Evolutionary conservation across 192 early-diverging fungal species (phyloP).

Genomic region (Chytriomyces sp.): DNA sequence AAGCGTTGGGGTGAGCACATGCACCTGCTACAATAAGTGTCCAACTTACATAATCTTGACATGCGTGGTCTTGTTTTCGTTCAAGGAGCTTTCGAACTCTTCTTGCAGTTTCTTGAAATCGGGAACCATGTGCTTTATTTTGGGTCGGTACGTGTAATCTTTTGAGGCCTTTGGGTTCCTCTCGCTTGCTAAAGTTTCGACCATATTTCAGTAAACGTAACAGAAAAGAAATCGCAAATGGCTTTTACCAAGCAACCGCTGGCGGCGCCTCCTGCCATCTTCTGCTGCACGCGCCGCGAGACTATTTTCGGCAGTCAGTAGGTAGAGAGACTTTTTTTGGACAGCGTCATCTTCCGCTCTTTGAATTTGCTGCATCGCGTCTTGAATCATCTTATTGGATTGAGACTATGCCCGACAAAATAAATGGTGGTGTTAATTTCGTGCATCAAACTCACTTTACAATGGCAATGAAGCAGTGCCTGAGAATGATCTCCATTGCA

Average conservation of each 20-base stretch:
- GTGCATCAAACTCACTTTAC: conserved; percentile 20
- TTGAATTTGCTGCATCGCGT: conserved; percentile 4
- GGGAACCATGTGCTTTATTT: conserved; percentile 21
- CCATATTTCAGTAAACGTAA: background rate
- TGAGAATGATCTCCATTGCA: conserved; percentile 4
- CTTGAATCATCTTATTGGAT: conserved; percentile 32
- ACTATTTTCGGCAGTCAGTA: conserved; percentile 8
- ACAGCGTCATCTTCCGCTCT: background rate
- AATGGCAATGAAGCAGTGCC: conserved; percentile 10
- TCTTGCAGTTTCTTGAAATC: conserved; percentile 21
- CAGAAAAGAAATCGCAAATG: background rate
- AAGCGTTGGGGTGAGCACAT: background rate
- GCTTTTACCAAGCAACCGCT: conserved; percentile 9
- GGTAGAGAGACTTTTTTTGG: background rate
- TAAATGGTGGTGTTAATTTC: background rate
- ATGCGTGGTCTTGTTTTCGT: too few relatives aligned
- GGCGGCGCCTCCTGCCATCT: conserved; percentile 11
- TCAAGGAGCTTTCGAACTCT: conserved; percentile 17
- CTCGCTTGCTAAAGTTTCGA: conserved; percentile 13
- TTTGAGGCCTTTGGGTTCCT: background rate
- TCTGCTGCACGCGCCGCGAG: conserved; percentile 22
- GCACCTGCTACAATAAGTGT: background rate
- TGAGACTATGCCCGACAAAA: conserved; percentile 4
- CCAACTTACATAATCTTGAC: background rate
- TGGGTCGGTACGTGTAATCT: conserved; percentile 14